Base-by-base conservation (phyloP, 805 yeast species). In the Hanseniaspora valbyensis region DNA sequence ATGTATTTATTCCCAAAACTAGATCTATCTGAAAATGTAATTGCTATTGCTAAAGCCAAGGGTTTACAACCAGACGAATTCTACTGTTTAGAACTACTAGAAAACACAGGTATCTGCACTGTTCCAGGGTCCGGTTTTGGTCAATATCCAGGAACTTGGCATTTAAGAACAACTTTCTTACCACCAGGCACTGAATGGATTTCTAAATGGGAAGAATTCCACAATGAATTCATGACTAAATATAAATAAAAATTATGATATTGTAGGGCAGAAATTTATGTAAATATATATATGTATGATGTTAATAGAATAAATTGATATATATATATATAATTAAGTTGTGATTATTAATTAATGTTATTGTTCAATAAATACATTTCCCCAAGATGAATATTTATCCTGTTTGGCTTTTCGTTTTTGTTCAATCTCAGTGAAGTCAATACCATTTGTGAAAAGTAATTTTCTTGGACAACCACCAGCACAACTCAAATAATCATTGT, bases 121-220 rank as follows among this genome's bases (percentile, higher is more conserved):
- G 95, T 92, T 55, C 97, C 99, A 28, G 99, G 98, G 37, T 79
- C 87, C 30, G 99, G 99, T 0, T 92, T 92, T 60, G 96, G 97
- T 29, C 98, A 92, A 68, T 82, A 73, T 43, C 80, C 80, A 43
- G 95, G 87, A 19, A 88, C 96, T 3, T 83, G 74, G 69, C 99
- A 92, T 63, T 75, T 92, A 59, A 81, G 99, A 73, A 92, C 98
- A 1, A 92, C 99, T 0, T 92, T 92, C 71, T 73, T 92, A 61
- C 95, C 98, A 13, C 96, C 97, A 14, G 97, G 96, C 39, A 74
- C 77, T 24, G 90, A 86, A 58, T 87, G 96, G 87, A 85, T 88
- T 57, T 73, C 76, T 18, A 67, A 71, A 42, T 86, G 96, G 88
- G 75, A 75, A 48, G 66, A 69, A 16, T 92, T 92, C 76, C 98